These are phyloP conservation scores for Raffaelea ambrosiae DNA, from an alignment of 2,329 filamentous ascomycete genomes.

Conservation along the genomic window DNA sequence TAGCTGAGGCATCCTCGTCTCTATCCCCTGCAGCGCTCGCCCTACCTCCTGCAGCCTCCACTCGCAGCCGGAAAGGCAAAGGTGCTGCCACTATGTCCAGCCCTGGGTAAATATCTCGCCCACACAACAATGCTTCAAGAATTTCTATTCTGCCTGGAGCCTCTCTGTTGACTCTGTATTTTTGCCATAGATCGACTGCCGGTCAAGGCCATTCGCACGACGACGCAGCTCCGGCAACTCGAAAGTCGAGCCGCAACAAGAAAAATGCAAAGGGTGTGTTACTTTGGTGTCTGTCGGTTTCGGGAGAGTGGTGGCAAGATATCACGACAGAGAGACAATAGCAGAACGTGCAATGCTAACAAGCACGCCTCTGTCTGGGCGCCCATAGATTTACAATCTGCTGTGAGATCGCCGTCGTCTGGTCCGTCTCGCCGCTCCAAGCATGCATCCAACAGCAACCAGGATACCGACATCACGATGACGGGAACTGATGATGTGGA, in stretches of 20 bases:
- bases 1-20: conserved; percentile 35
- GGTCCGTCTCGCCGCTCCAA: conserved; percentile 39
- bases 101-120: conserved; percentile 47
- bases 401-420: conserved; percentile 19
- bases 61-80: conserved; percentile 53
- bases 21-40: conserved; percentile 20
- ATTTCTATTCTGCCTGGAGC: too few relatives aligned
- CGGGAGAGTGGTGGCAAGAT: too few relatives aligned
- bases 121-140: too few relatives aligned
- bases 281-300: too few relatives aligned
- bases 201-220: conserved; percentile 57
- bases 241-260: conserved; percentile 66
- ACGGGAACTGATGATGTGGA: conserved; percentile 54
- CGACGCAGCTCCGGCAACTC: conserved; percentile 50
- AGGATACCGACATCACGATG: conserved; percentile 62
- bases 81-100: conserved; percentile 61
- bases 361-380: too few relatives aligned
- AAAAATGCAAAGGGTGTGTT: conserved; percentile 42
- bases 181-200: conserved; percentile 28
- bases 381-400: too few relatives aligned
- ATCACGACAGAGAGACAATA: not conserved
- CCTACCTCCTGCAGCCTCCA: conserved; percentile 27
- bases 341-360: not conserved
- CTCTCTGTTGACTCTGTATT: too few relatives aligned
- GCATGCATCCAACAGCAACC: conserved; percentile 40